Evolutionary conservation across 75 land plant species (phyloP), one percentile per base, ranked within the genome.

Genomic region (Isoetes taiwanensis): DNA sequence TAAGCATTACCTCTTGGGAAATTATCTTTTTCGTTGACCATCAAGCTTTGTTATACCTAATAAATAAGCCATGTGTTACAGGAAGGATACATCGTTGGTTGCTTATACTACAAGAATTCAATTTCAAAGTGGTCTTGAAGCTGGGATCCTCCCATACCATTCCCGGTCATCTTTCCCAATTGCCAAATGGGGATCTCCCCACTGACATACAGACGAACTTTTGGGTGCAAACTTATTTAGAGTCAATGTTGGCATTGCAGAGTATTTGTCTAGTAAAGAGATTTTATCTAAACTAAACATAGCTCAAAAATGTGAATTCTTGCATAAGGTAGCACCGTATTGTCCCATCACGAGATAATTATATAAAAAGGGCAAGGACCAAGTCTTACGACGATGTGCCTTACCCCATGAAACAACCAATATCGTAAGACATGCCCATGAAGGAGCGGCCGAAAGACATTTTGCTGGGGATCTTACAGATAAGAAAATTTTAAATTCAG

Each of bases 321-420:
- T n/a, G n/a, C n/a, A n/a, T n/a, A n/a, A n/a, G n/a, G n/a, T n/a
- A n/a, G n/a, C n/a, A n/a, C n/a, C n/a, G n/a, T n/a, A n/a, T n/a
- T n/a, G n/a, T n/a, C n/a, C n/a, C n/a, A n/a, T n/a, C n/a, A n/a
- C n/a, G n/a, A 20, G 0, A 34, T 17, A 0, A n/a, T 4, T 26
- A 8, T 61, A 43, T 61, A 28, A 8, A n/a, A 61, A 43, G 29
- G 63, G 54, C 20, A 27, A 28, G 6, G 63, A 61, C 19, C 40
- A 30, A 0, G 16, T 52, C 8, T 32, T 43, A 1, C 32, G 56
- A 29, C 1, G 64, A 19, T 62, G 64, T 28, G 19, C 52, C 12
- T 2, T 33, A 19, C 1, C 1, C 17, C 34, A 20, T 14, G 63
- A 61, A 24, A 25, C 46, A 11, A 14, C 54, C 5, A 3, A 2